Evolutionary conservation across 345 rosid genomes (phyloP), one percentile per base, ranked within the genome.

Genomic region (Heritiera littoralis): DNA sequence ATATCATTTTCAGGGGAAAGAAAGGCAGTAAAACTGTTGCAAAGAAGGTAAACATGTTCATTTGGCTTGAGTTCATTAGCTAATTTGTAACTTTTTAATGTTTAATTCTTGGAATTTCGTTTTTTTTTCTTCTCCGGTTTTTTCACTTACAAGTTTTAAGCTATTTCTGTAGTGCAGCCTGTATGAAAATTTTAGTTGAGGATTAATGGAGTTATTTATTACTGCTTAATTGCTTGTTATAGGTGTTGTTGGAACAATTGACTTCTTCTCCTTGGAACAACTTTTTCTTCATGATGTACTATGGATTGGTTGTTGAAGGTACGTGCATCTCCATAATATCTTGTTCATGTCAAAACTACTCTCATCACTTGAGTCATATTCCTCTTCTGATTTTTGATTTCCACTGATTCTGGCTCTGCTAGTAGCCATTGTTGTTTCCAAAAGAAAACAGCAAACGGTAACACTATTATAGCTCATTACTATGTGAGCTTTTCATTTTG

Each of bases 261-360:
- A 92, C 93, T 55, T 68, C 85, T 46, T 93, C 98, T 73, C 98
- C 98, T 15, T 95, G 98, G 97, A 93, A 93, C 85, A 95, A 95
- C 86, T 80, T 91, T 81, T 66, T 91, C 66, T 95, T 95, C 83
- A 92, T 95, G 97, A 83, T 88, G 86, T 95, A 92, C 85, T 91
- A 89, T 80, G 98, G 98, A 80, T 87, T 93, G 84, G 92, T 95
- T 40, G 86, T 95, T 65, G 98, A 95, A 90, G 98, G 97, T 91
- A 83, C 30, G 89, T 56, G 1, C 45, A 7, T 51, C 63, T 72
- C 15, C 40, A 70, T 28, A 30, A 63, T 32, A 63, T 63, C 41
- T 63, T 32, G 6, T 61, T 35, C 38, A 35, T 1, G 15, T 61
- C 66, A 61, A 3, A 8, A n/a, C 66, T 61, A 61, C 17, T 2